Evolutionary conservation across 768 basidiomycete species (phyloP), one percentile per base, ranked within the genome.

Genomic region (Chalciporus piperatus): DNA sequence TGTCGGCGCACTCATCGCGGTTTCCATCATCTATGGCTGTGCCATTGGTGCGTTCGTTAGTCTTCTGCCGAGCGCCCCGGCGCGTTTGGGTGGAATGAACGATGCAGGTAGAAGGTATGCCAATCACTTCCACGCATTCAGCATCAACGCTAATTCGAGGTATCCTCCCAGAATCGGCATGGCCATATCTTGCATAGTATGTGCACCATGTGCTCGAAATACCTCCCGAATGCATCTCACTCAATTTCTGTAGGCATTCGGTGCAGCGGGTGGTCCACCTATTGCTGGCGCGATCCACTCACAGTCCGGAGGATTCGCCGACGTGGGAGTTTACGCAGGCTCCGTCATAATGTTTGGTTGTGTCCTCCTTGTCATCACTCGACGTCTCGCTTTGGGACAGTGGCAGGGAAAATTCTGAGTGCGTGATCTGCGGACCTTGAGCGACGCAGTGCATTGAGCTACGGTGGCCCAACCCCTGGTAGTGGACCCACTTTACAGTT

Each of bases 1-100:
- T 14, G 33, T 33, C 2, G 14, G 33, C 14, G 33, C 33, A 5
- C 33, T 33, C 33, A 10, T 33, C 14, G 33, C 12, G 11, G 33
- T 33, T 11, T 14, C 69, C 14, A 41, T 77, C 20, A 38, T 76
- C 7, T 77, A 77, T 47, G 76, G 76, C 66, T 75, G 52, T 19
- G 30, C 52, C 8, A 48, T 25, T 16, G 52, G 52, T 33, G 52
- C 52, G 23, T 53, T 47, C 23, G 52, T 53, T 3, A 53, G 47
- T 22, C 32, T 53, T 16, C 30, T 53, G 14, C 52, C 52, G 0
- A 48, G 46, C 22, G 40, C 52, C 25, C 52, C 52, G 12, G 52
- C 52, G 7, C 46, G 47, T 16, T 41, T 53, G 40, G 52, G 52
- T 14, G 52, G 47, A 27, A 53, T 53, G 52, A 37, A 35, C 20